These are phyloP conservation scores for Capsella bursapastoris DNA, from an alignment of 345 rosid genomes.

Conservation along the genomic window DNA sequence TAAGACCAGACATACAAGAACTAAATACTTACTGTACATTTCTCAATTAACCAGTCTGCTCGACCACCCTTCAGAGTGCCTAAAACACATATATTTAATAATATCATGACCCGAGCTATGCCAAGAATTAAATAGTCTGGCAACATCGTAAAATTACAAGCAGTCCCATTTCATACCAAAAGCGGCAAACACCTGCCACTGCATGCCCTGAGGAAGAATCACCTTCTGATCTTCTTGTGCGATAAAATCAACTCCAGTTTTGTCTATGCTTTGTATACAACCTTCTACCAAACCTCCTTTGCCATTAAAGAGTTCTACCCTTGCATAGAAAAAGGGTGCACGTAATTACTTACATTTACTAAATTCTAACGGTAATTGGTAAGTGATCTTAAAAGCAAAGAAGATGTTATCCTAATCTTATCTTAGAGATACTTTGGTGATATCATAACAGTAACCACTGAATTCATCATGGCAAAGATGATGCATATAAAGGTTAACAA, in stretches of 20 bases:
- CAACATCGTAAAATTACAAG: not conserved
- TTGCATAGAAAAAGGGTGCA: conserved; percentile 47
- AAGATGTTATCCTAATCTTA: not conserved
- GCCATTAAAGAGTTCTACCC: conserved; percentile 95
- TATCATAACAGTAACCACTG: not conserved
- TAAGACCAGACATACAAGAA: conserved; percentile 9
- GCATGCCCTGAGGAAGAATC: conserved; percentile 57
- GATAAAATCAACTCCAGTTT: conserved; percentile 65
- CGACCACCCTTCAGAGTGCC: conserved; percentile 94
- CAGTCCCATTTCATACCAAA: conserved; percentile 60
- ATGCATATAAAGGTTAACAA: conserved; percentile 18
- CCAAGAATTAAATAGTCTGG: not conserved
- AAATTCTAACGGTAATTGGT: not conserved
- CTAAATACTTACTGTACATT: conserved; percentile 71
- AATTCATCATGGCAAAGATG: conserved; percentile 15
- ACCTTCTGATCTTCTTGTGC: conserved; percentile 65
- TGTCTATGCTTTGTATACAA: conserved; percentile 62
- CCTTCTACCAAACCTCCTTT: conserved; percentile 80
- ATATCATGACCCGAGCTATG: not conserved
- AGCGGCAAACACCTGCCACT: conserved; percentile 89
- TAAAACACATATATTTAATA: conserved; percentile 39
- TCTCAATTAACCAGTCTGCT: conserved; percentile 96
- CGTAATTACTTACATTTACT: conserved; percentile 19
- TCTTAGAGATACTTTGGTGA: not conserved
- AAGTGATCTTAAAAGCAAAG: not conserved